Base-by-base conservation (phyloP, 805 yeast species). In the Candida chilensis region DNA sequence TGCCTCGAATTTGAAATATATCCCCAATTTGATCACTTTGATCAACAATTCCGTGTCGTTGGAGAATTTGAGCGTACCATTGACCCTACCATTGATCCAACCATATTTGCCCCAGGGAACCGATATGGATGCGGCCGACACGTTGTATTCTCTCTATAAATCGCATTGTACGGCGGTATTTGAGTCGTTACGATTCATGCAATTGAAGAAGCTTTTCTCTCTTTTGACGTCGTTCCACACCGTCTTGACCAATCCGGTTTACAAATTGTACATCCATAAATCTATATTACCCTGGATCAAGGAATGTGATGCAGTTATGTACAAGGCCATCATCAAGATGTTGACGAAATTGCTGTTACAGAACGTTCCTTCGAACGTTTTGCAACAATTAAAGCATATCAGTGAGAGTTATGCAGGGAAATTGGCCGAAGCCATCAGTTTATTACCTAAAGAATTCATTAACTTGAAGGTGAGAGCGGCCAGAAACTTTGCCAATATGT, bases 151-250 rank as follows among this genome's bases (percentile, higher is more conserved):
- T 3, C 49, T 78, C 13, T 83, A 83, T 54, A 68, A 64, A 35
- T 64, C 75, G 6, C 78, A 80, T 46, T 78, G 86, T 44, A 68
- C 70, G 22, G 52, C 76, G 5, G 52, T 82, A 19, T 74, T 81
- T 36, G 85, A 81, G 37, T 64, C 74, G 29, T 54, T 85, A 33
- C 61, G 88, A 37, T 77, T 62, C 44, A 68, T 84, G 74, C 82
- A 78, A 34, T 50, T 79, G 34, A 74, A 71, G 35, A 71, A 71
- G 42, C 52, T 86, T 20, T 66, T 76, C 31, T 55, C 67, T n/a
- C 52, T 69, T 17, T 50, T 82, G 28, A 46, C 61, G 6, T 57
- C 71, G 6, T 82, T 75, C 48, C 68, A 58, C 33, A 52, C 62
- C 11, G 61, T 73, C 1, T 60, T 84, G 32, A 74, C 87, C 0